Base-by-base conservation (phyloP, 2,329 filamentous ascomycete species). In the Cladobotryum mycophilum region DNA sequence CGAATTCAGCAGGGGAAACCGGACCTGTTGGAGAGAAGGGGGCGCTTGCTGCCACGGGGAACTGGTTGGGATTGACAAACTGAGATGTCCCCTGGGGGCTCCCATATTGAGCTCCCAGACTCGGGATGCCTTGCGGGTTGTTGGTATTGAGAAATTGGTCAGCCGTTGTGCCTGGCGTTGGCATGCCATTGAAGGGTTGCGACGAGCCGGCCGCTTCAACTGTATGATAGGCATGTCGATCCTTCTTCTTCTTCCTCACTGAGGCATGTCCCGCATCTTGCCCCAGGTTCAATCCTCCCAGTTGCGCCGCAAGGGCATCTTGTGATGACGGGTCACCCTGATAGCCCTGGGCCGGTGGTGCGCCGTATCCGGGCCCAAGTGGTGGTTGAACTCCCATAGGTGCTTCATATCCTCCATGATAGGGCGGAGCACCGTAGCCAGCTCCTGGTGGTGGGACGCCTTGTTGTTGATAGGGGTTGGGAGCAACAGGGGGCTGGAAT, bases 211-310 rank as follows among this genome's bases (percentile, higher is more conserved):
- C 76, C 18, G 87, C 82, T 57, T 92, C 89, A 48, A 97, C 81
- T 37, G 82, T 85, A 68, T 97, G 92, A 68, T 95, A 88, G 56
- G 91, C 92, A 70, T 97, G 92, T 53, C 89, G 82, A 67, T 96
- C 87, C 78, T 96, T 96, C 82, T 96, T 97, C 77, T 91, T 89
- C 68, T 76, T 86, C 66, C 82, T 78, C 51, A 70, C 70, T 2
- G 73, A 73, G 45, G 79, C 66, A 35, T 75, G 72, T 42, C 75
- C 67, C 34, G 66, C 64, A 14, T 49, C 49, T 9, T 47, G 37
- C 34, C 78, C 82, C 58, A 95, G 73, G 38, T 78, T 84, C 79
- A 95, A 81, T 53, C 82, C 83, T 40, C 85, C 84, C 85, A 95
- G 86, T 68, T 95, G 89, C 49, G 82, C 78, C 43, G 83, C 78